Percentiles rank a stretch among this genome's conserved stretches.
Conservation (phyloP, 495 filamentous ascomycete genomes). For the Lophiotrema nucula region DNA sequence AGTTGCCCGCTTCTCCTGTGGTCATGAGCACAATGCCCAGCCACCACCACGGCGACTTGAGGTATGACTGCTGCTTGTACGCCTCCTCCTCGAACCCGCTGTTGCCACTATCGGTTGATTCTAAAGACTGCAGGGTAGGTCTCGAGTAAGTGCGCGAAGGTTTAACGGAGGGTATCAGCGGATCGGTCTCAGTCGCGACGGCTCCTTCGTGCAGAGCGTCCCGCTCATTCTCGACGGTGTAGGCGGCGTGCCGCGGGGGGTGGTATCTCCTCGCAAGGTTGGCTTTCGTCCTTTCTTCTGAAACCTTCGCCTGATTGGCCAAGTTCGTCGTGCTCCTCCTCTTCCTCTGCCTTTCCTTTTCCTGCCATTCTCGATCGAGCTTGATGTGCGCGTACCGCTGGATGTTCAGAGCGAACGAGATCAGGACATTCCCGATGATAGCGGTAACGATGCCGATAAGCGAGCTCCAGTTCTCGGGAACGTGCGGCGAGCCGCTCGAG, state of each 20-base stretch:
- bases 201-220: slow-evolving; percentile 4
- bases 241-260: slow-evolving; percentile 11
- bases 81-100: slow-evolving; percentile 20
- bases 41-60: slow-evolving; percentile 96
- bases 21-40: slow-evolving; percentile 84
- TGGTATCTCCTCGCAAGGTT: slow-evolving; percentile 24
- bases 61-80: slow-evolving; percentile 60
- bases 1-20: slow-evolving; percentile 92
- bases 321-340: slow-evolving; percentile 39
- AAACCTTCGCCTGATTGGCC: slow-evolving; percentile 34
- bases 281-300: slow-evolving; percentile 30
- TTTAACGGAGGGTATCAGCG: slow-evolving; percentile 48
- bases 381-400: slow-evolving; percentile 93
- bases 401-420: slow-evolving; percentile 92
- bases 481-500: not conserved
- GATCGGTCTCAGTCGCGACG: slow-evolving; percentile 45
- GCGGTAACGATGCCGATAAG: slow-evolving; percentile 92
- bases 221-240: slow-evolving; percentile 11
- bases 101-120: slow-evolving; percentile 31
- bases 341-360: slow-evolving; percentile 41
- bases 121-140: not conserved
- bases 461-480: slow-evolving; percentile 65
- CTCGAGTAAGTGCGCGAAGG: slow-evolving; percentile 36
- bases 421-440: slow-evolving; percentile 86
- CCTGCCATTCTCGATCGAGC: slow-evolving; percentile 56